Conservation (phyloP, 345 rosid species). For the Erodium maritimum region DNA sequence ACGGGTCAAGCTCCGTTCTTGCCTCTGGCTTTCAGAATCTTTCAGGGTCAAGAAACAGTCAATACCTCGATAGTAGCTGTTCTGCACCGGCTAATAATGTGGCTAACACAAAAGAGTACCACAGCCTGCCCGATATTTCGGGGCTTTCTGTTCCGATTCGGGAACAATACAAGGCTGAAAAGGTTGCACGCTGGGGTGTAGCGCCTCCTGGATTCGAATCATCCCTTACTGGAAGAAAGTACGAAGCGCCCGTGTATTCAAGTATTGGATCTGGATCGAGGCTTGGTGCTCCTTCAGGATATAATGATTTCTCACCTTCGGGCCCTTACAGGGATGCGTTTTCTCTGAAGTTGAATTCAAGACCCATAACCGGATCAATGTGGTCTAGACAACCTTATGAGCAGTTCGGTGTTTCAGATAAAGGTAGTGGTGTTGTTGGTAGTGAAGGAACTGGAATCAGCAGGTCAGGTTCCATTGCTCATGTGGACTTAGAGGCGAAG, state of each 20-base stretch:
- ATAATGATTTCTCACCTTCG: constrained; percentile 38
- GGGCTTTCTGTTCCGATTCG: constrained; percentile 50
- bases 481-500: constrained; percentile 51
- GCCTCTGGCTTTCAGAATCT: constrained; percentile 50
- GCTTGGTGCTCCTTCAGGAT: constrained; percentile 30
- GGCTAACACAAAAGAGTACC: constrained; percentile 63
- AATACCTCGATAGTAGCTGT: too few relatives aligned
- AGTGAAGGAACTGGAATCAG: constrained; percentile 37
- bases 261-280: constrained; percentile 45
- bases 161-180: constrained; percentile 34
- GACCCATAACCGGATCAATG: constrained; percentile 51
- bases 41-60: constrained; percentile 38
- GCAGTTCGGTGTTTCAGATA: constrained; percentile 86
- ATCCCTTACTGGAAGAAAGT: constrained; percentile 35
- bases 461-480: constrained; percentile 27
- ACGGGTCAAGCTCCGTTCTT: constrained; percentile 43
- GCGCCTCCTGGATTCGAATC: constrained; percentile 38
- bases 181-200: constrained; percentile 43
- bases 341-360: constrained; percentile 23
- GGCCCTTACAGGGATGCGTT: constrained; percentile 41
- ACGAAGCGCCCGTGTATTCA: constrained; percentile 36
- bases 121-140: constrained; percentile 84
- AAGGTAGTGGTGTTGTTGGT: constrained; percentile 34
- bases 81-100: constrained; percentile 45
- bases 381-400: constrained; percentile 97